Base-by-base conservation (phyloP, 169 alveolate genomes). In the Cryptosporidium baileyi region DNA sequence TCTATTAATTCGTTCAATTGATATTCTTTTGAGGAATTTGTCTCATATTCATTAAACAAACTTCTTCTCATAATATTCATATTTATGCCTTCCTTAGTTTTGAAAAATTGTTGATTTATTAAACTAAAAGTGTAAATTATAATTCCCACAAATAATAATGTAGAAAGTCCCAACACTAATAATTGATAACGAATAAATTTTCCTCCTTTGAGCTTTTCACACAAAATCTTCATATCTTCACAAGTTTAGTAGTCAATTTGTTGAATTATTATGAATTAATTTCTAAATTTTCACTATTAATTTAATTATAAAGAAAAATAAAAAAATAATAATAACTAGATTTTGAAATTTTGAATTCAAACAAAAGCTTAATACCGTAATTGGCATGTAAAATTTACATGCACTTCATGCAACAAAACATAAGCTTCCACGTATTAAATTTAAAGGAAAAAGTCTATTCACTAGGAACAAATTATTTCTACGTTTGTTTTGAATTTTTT, bases 341-440 rank as follows among this genome's bases (percentile, higher is more conserved):
- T 17, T 65, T 45, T 17, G 19, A 45, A 65, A 45, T 65, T n/a
- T 43, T 13, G 61, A 65, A 28, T 45, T 45, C 43, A 65, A 47
- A 47, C 15, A 11, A 36, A 13, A 65, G 32, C 15, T 28, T 8
- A 2, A 65, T 45, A 65, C 81, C 45, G 81, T 54, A 22, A 4
- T 65, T 65, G 49, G 32, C 60, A 45, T 65, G 52, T 60, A 65
- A 65, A 6, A 19, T 61, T 61, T 45, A 65, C 81, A 65, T 65
- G 81, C 63, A 36, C n/a, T 28, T n/a, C 81, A 51, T 51, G 63
- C 54, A 47, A 51, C 19, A 38, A 45, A n/a, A 28, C 17, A 15
- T 8, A 44, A 63, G 59, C 61, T 65, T 65, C 61, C 62, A 45
- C 61, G 60, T 65, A 45, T 30, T 36, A 65, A 45, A 38, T 62